Evolutionary conservation across 2,329 filamentous ascomycete species (phyloP), one percentile per base, ranked within the genome.

Genomic region (Ophiosphaerella korrae): DNA sequence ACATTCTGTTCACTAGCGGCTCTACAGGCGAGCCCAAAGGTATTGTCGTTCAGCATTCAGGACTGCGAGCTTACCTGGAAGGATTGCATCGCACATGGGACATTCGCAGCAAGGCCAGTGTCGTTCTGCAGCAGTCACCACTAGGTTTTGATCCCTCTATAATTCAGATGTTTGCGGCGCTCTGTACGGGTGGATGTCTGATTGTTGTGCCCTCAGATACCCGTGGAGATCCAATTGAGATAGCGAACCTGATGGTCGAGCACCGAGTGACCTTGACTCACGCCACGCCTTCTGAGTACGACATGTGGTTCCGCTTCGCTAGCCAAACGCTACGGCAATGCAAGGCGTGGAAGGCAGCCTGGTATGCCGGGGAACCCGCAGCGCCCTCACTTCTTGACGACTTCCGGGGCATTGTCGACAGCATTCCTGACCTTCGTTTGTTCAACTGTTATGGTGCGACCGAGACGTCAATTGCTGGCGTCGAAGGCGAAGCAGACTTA

Each of bases 1-100:
- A 84, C 58, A 76, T 86, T 3, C 78, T 88, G 5, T 84, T 86
- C 53, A 81, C 80, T 0, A 80, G 80, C 4, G 81, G 82, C 0
- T 82, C 81, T 0, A 80, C 82, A 1, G 79, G 78, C 39, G 77
- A 76, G 37, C 81, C 82, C 0, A 83, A 84, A 48, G 85, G 83
- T 2, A 80, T 85, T 13, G 81, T 85, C 21, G 82, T 87, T 52
- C 82, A 81, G 6, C 86, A 88, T 58, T 32, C 37, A 18, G 24
- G 39, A 5, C 21, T 49, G 26, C 26, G 26, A 29, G 26, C 26
- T 61, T 18, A 56, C 14, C 5, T 71, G 7, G 66, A 68, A 34
- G 63, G 44, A 5, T 45, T 32, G 29, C 18, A 21, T 32, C 29
- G 23, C 7, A 31, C 21, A 2, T 38, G 23, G 11, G 12, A 41